Base-by-base conservation (phyloP, 371 early-diverging fungal species). In the Thermomucor indicae-seudaticae region DNA sequence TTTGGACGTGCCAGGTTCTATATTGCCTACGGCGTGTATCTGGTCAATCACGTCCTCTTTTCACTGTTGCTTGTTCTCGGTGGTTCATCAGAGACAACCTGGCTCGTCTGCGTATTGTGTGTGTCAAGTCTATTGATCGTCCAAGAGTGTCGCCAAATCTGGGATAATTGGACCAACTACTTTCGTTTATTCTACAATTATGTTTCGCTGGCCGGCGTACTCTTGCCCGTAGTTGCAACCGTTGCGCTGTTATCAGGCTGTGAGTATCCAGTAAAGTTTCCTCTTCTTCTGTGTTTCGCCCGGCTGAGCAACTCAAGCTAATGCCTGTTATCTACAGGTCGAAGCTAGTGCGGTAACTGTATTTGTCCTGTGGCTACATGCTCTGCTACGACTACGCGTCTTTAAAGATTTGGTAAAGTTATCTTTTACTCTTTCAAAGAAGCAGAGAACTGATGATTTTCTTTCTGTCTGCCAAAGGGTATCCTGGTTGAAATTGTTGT, bases 401-500 rank as follows among this genome's bases (percentile, higher is more conserved):
- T 5, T 49, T 8, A 27, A 32, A 49, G 40, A 49, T 27, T 49
- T 40, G 25, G 49, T 49, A 49, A 28, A 31, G 5, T 19, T 19
- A 5, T n/a, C n/a, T n/a, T n/a, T n/a, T n/a, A 30, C 20, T n/a
- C 39, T 39, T 6, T n/a, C 20, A 39, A n/a, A 39, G 20, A 39
- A n/a, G n/a, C 20, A 10, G 20, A 10, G 8, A n/a, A 6, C 7
- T 24, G 22, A 24, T n/a, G 4, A 22, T 11, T 42, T 24, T 23
- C 4, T 6, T 42, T 22, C 7, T 42, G 12, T 42, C 25, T 3
- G 6, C 34, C 7, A 4, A 40, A 49, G 49, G 49, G 49, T 12
- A 38, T 49, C 10, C 29, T 49, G 12, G 31, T 49, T 27, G 49
- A 49, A 38, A 49, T 49, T 27, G 49, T 49, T 10, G 49, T 49